A percentile compares a stretch with the other conserved stretches of the same genome.
Evolutionary conservation across 2,329 filamentous ascomycete genomes (phyloP).

Genomic region (Pyrenophora seminiperda): DNA sequence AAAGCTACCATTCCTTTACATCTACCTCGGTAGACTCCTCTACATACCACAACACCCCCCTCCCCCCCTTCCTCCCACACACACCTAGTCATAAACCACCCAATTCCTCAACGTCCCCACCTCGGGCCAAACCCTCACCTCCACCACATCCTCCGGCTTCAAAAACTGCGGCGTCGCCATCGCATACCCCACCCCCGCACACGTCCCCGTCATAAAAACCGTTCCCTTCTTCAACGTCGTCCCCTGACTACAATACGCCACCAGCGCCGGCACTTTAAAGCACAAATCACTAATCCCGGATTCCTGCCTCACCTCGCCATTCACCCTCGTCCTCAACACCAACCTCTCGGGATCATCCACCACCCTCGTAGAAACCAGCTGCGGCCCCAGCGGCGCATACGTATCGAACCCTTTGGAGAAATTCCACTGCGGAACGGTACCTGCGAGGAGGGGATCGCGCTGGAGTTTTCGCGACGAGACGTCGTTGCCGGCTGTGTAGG

Average conservation of each 20-base stretch:
- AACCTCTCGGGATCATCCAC: constrained; percentile 54
- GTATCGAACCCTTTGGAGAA: constrained; percentile 64
- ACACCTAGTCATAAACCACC: too few relatives aligned
- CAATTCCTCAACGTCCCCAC: constrained; percentile 43
- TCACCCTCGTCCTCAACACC: constrained; percentile 54
- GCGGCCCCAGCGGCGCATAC: constrained; percentile 60
- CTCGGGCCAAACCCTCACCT: constrained; percentile 37
- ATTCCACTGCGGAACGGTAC: constrained; percentile 61
- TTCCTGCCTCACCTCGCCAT: constrained; percentile 56
- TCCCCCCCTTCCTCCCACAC: too few relatives aligned
- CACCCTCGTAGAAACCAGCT: constrained; percentile 52
- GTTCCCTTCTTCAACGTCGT: constrained; percentile 55
- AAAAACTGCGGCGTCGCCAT: constrained; percentile 48
- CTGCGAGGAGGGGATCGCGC: constrained; percentile 55
- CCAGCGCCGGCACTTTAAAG: constrained; percentile 54
- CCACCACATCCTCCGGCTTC: constrained; percentile 42
- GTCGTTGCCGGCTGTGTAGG: constrained; percentile 62
- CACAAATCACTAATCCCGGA: constrained; percentile 55
- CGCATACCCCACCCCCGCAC: constrained; percentile 48
- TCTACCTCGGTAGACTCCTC: too few relatives aligned
- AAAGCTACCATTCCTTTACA: too few relatives aligned
- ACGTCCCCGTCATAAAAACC: constrained; percentile 58
- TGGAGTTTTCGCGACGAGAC: constrained; percentile 60
- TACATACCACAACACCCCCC: too few relatives aligned
- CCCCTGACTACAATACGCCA: constrained; percentile 55